These are phyloP conservation scores for Aureobasidium sp. DNA, from an alignment of 2,329 filamentous ascomycete genomes.

Conservation along the genomic window DNA sequence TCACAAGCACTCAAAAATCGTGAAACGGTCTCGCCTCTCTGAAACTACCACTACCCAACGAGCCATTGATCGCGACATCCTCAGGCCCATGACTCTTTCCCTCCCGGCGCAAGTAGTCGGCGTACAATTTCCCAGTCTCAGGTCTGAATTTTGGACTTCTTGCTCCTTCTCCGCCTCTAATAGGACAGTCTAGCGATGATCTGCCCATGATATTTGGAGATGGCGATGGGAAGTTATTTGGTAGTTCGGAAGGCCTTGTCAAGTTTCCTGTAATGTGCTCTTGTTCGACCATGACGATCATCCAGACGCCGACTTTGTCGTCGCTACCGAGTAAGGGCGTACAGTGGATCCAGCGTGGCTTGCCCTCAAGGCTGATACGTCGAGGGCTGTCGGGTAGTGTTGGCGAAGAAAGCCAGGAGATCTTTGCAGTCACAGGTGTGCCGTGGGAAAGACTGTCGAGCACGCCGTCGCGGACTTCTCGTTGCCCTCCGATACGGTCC, in stretches of 20 bases:
- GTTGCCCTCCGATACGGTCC: conserved; percentile 36
- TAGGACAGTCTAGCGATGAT: not conserved
- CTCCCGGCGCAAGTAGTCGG: conserved; percentile 30
- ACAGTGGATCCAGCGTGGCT: conserved; percentile 37
- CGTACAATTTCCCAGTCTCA: conserved; percentile 27
- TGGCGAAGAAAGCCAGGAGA: conserved; percentile 31
- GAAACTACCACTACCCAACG: not conserved
- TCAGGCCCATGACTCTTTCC: conserved; percentile 16
- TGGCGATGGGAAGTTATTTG: conserved; percentile 11
- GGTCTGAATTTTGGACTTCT: conserved; percentile 21
- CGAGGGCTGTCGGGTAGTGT: conserved; percentile 13
- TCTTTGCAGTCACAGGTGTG: conserved; percentile 37
- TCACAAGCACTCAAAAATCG: conserved; percentile 1
- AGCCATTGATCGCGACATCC: not conserved
- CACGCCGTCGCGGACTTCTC: conserved; percentile 32
- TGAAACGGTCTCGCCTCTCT: conserved; percentile 2
- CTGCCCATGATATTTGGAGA: not conserved
- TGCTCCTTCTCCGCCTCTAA: conserved; percentile 11
- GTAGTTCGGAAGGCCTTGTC: not conserved
- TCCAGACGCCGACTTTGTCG: conserved; percentile 40
- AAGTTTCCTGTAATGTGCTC: conserved; percentile 27
- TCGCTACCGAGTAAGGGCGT: conserved; percentile 38
- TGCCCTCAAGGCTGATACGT: conserved; percentile 20
- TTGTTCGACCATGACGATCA: conserved; percentile 40
- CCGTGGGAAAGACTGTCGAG: conserved; percentile 33